Evolutionary conservation across 2,329 filamentous ascomycete species (phyloP).

Genomic region (Tolypocladium tropicale): DNA sequence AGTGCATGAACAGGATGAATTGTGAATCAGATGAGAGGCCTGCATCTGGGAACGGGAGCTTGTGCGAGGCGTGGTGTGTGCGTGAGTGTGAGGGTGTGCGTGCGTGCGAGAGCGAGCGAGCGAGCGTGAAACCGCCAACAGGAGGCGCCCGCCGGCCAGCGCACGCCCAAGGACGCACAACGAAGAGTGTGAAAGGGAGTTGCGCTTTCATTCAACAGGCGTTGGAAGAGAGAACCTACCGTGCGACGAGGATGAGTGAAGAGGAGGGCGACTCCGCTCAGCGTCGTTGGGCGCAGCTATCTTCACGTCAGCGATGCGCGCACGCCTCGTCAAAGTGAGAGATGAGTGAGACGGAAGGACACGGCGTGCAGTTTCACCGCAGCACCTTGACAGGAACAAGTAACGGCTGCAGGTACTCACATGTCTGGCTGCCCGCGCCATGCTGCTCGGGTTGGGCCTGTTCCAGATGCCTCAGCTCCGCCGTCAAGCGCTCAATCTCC

Average conservation of each 20-base stretch:
- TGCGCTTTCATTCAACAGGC: neutral
- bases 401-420: neutral
- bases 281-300: neutral
- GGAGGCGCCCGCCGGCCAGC: neutral
- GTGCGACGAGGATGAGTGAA: neutral
- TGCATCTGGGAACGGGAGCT: too few species aligned
- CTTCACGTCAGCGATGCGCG: neutral
- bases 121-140: neutral
- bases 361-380: neutral
- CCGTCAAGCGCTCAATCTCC: slow-evolving; percentile 21
- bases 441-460: neutral
- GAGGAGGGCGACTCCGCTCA: neutral
- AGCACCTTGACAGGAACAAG: neutral
- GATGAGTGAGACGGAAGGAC: neutral
- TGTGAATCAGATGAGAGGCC: too few species aligned
- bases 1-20: too few species aligned
- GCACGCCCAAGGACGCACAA: neutral
- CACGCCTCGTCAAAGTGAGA: neutral
- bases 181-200: neutral
- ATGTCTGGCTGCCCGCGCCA: neutral
- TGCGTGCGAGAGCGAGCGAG: too few species aligned
- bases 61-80: too few species aligned
- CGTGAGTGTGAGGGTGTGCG: too few species aligned
- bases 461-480: slow-evolving; percentile 9
- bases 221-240: neutral